Base-by-base conservation (phyloP, 2,329 filamentous ascomycete genomes). In the Claviceps sp. region DNA sequence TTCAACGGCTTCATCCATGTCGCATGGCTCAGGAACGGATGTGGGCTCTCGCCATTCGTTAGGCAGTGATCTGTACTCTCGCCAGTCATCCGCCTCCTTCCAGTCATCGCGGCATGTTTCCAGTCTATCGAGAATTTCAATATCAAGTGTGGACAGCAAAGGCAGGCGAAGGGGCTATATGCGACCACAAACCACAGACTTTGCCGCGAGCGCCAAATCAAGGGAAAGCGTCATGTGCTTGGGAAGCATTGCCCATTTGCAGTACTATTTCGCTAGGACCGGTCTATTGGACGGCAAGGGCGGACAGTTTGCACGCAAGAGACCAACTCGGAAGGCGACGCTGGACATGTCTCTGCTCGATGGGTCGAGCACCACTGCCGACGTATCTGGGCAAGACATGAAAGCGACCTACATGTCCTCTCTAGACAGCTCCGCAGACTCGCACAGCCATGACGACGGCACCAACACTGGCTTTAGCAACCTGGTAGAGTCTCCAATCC, bases 251-350 rank as follows among this genome's bases (percentile, higher is more conserved):
- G 88, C 90, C 52, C 93, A 98, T 71, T 74, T 98, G 63, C 93
- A 98, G 68, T 95, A 97, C 70, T 98, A 97, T 70, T 98, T 98
- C 71, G 91, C 93, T 38, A 78, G 93, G 54, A 98, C 93, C 0
- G 93, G 93, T 5, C 71, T 98, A 57, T 72, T 98, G 49, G 93
- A 98, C 63, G 89, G 91, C 52, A 96, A 96, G 65, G 91, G 90
- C 38, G 93, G 82, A 51, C 86, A 94, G 65, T 72, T 94, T 54
- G 84, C 86, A 22, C 85, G 85, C 61, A 85, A 84, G 65, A 83
- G 78, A 62, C 77, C 82, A 58, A 74, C 74, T 55, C 78, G 79
- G 61, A 77, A 70, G 16, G 74, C 72, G 16, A 79, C 78, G 1
- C 66, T 84, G 44, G 80, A 84, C 57, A 65, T 84, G 41, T 77